A percentile compares a stretch with the other conserved stretches of the same genome.
Evolutionary conservation across 768 basidiomycete genomes (phyloP).

Genomic region (Grammothele lineata): DNA sequence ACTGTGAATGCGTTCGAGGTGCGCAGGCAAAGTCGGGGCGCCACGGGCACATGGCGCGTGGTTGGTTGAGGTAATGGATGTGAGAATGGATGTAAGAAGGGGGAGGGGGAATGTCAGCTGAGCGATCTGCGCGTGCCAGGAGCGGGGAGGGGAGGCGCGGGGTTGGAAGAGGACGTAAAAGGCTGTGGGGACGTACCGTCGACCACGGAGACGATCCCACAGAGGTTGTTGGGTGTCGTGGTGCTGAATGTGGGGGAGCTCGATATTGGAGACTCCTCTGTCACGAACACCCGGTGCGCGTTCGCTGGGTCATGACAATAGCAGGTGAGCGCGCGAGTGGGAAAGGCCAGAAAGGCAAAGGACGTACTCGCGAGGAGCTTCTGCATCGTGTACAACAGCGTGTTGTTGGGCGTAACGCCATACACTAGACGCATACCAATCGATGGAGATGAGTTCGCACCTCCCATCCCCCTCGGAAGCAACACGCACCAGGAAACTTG

Average conservation of each 20-base stretch:
- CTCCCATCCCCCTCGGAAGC: too few relatives aligned
- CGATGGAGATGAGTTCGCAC: too few relatives aligned
- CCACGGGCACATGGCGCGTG: too few relatives aligned
- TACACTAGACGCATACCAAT: too few relatives aligned
- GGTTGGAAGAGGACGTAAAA: not conserved
- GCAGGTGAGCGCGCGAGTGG: too few relatives aligned
- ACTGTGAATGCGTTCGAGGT: conserved; percentile 37
- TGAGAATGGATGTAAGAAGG: too few relatives aligned
- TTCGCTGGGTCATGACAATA: conserved; percentile 48
- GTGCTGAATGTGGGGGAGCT: conserved; percentile 47
- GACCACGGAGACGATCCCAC: conserved; percentile 77
- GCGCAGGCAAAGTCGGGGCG: too few relatives aligned
- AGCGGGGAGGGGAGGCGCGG: not conserved
- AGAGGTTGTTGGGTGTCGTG: conserved; percentile 43
- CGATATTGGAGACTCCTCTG: conserved; percentile 50
- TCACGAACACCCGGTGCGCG: conserved; percentile 76
- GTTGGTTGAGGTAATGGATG: too few relatives aligned
- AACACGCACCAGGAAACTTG: too few relatives aligned
- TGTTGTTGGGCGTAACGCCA: conserved; percentile 61
- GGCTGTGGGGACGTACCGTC: conserved; percentile 51
- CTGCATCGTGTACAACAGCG: conserved; percentile 67
- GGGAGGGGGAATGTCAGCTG: too few relatives aligned
- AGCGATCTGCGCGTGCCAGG: too few relatives aligned
- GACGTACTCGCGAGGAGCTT: conserved; percentile 78
- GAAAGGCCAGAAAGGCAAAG: not conserved